These are phyloP conservation scores for Fusarium udum DNA, from an alignment of 2,329 filamentous ascomycete species.

Conservation along the genomic window DNA sequence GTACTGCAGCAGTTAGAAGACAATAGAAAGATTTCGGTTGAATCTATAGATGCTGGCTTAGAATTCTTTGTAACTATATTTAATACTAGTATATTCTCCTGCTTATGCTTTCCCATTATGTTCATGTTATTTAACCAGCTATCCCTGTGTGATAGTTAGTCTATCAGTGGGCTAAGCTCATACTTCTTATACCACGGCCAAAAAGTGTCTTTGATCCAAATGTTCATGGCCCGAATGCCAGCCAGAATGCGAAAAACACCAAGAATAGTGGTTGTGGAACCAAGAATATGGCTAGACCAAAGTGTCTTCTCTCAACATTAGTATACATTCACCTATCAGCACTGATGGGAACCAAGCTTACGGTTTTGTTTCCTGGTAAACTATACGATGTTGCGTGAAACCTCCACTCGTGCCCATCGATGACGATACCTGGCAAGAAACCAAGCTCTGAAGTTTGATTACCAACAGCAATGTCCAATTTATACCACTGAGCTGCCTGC, in stretches of 20 bases:
- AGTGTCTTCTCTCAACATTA: neutral
- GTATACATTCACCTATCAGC: neutral
- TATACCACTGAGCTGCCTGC: neutral
- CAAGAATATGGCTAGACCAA: neutral
- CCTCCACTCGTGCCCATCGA: neutral
- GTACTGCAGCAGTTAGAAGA: neutral
- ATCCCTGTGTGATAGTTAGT: rapidly evolving
- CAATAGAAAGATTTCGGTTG: rapidly evolving
- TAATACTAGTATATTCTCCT: neutral
- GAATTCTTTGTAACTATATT: neutral
- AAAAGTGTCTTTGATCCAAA: neutral
- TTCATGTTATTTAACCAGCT: too few species aligned
- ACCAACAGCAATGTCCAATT: neutral
- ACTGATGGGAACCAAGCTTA: neutral
- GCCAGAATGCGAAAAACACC: neutral
- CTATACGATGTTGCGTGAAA: neutral
- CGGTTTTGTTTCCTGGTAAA: neutral
- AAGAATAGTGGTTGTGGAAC: neutral
- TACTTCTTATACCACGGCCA: neutral
- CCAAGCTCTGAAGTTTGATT: rapidly evolving
- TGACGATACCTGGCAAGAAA: neutral
- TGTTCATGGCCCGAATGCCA: neutral
- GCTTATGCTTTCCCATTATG: too few species aligned
- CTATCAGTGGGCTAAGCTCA: neutral
- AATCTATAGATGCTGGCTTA: rapidly evolving